These are phyloP conservation scores for Angomonas deanei DNA, from an alignment of 208 protist species.

Conservation along the genomic window DNA sequence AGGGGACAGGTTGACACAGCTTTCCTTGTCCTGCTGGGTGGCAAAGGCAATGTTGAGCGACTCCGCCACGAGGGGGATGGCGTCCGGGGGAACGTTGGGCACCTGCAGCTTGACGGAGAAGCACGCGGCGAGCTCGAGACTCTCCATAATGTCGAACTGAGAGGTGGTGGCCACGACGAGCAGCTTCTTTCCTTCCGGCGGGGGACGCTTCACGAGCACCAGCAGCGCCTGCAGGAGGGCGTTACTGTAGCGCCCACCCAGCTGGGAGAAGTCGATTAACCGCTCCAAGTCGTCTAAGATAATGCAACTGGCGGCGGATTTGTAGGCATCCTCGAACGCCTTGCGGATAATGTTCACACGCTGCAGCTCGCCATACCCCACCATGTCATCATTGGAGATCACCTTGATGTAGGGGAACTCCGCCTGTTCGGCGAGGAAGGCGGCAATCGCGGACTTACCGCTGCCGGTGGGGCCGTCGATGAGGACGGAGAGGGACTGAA, in stretches of 20 bases:
- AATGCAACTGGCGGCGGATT: conserved; percentile 94
- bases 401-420: conserved; percentile 97
- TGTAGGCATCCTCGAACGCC: conserved; percentile 98
- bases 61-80: conserved; percentile 33
- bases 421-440: conserved; percentile 79
- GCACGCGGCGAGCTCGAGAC: conserved; percentile 85
- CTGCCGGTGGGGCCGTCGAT: conserved; percentile 86
- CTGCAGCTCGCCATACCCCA: conserved; percentile 89
- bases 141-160: conserved; percentile 81
- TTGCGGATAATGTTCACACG: conserved; percentile 92
- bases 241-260: conserved; percentile 98
- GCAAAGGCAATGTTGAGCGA: conserved; percentile 41
- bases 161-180: conserved; percentile 95
- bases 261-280: conserved; percentile 94
- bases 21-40: conserved; percentile 17
- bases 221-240: conserved; percentile 95
- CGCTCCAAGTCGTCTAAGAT: conserved; percentile 98
- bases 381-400: conserved; percentile 91
- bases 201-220: conserved; percentile 93
- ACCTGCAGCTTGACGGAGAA: conserved; percentile 89
- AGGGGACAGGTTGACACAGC: conserved; percentile 26
- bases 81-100: conserved; percentile 29
- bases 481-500: conserved; percentile 92
- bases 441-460: conserved; percentile 97
- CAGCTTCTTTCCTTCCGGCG: conserved; percentile 90